Evolutionary conservation across 805 yeast genomes (phyloP).

Genomic region (Clavispora fructus): DNA sequence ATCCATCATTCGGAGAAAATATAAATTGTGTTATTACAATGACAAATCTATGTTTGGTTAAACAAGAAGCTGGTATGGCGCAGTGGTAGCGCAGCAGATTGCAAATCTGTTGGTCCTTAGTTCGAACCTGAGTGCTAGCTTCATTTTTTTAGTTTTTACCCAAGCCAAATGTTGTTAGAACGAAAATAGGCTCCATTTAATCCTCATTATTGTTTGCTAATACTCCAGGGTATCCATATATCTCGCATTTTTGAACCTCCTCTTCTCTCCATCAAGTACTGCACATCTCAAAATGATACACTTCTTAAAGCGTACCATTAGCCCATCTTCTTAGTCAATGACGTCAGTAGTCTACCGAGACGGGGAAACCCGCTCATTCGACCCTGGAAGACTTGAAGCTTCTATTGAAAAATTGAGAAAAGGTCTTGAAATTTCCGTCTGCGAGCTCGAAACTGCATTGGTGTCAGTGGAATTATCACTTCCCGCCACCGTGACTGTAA

Average conservation of each 20-base stretch:
- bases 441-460: neutral
- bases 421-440: neutral
- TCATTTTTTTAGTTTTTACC: conserved; percentile 17
- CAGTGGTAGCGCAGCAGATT: conserved; percentile 99
- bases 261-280: neutral
- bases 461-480: conserved; percentile 2
- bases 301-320: too few species aligned
- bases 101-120: conserved; percentile 98
- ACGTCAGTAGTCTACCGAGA: neutral
- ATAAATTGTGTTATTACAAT: too few species aligned
- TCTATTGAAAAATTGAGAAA: neutral
- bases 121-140: conserved; percentile 92
- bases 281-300: neutral
- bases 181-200: too few species aligned
- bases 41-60: too few species aligned
- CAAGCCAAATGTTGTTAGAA: neutral
- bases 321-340: neutral
- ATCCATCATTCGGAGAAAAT: too few species aligned
- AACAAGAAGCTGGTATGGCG: conserved; percentile 65
- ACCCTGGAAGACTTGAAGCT: neutral
- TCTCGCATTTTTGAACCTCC: too few species aligned
- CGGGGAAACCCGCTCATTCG: neutral
- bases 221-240: too few species aligned
- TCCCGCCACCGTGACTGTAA: conserved; percentile 6
- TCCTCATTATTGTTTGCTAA: too few species aligned